Evolutionary conservation across 1,139 yeast genomes (phyloP).

Genomic region (Zygoascus hellenicus): DNA sequence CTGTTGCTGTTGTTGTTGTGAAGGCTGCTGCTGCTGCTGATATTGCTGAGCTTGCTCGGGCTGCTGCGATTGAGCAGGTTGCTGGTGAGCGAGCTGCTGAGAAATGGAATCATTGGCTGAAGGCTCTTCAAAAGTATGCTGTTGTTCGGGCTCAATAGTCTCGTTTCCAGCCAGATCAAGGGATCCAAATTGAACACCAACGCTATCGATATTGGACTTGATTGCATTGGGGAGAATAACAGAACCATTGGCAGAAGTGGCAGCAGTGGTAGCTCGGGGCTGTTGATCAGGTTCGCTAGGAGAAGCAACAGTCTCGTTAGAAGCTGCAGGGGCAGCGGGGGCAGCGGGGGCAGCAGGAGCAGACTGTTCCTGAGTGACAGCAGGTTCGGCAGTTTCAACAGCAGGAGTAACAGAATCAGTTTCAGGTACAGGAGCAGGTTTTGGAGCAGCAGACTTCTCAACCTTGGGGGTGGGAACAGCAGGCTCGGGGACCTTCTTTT

Average conservation of each 20-base stretch:
- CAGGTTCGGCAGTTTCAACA: slow-evolving; percentile 16
- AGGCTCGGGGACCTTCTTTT: slow-evolving; percentile 21
- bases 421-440: slow-evolving; percentile 3
- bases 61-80: slow-evolving; percentile 12
- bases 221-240: slow-evolving; percentile 60
- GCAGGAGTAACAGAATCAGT: slow-evolving; percentile 28
- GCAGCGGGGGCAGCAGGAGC: slow-evolving; percentile 10
- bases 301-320: slow-evolving; percentile 15
- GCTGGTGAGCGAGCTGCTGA: slow-evolving; percentile 12
- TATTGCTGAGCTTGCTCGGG: slow-evolving; percentile 16
- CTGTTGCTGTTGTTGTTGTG: slow-evolving; percentile 13
- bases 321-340: slow-evolving; percentile 15
- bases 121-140: slow-evolving; percentile 10
- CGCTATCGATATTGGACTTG: slow-evolving; percentile 44
- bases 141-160: slow-evolving; percentile 19
- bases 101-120: not conserved
- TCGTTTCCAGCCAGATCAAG: slow-evolving; percentile 40
- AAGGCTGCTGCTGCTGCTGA: slow-evolving; percentile 19
- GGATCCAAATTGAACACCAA: slow-evolving; percentile 69
- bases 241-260: slow-evolving; percentile 33
- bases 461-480: slow-evolving; percentile 17
- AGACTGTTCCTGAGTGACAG: slow-evolving; percentile 15
- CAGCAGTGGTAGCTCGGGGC: slow-evolving; percentile 5
- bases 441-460: not conserved
- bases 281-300: slow-evolving; percentile 9